phyloP scores from a whole-genome alignment of 1,284 basidiomycete species.

The Malassezia sympodialis region DNA sequence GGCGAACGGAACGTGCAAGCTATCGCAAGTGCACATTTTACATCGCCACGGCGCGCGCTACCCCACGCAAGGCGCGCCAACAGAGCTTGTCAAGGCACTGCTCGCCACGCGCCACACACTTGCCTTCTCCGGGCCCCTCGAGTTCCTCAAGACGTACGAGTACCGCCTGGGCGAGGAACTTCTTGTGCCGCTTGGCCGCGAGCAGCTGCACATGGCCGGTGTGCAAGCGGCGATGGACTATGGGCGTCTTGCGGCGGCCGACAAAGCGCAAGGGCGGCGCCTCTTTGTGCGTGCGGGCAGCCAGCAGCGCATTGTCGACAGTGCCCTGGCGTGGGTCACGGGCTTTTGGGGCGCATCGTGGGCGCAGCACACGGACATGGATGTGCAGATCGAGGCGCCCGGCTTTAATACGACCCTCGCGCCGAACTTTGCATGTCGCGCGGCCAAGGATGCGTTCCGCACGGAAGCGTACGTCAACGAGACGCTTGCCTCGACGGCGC shows the following conservation, averaged over 20 bases:
- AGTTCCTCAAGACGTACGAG: conserved; percentile 34
- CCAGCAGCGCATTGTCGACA: conserved; percentile 44
- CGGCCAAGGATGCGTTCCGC: conserved; percentile 2
- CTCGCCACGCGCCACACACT: conserved; percentile 6
- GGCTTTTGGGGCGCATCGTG: conserved; percentile 31
- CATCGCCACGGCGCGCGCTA: conserved; percentile 45
- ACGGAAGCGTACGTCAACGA: conserved; percentile 23
- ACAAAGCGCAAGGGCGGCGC: conserved; percentile 19
- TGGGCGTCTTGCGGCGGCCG: conserved; percentile 20
- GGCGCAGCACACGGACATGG: conserved; percentile 25
- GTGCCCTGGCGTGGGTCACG: conserved; percentile 29
- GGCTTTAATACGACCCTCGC: conserved; percentile 43
- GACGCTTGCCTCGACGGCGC: conserved; percentile 38
- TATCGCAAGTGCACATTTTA: conserved; percentile 40
- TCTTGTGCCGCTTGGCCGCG: conserved; percentile 36
- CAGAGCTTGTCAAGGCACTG: conserved; percentile 1
- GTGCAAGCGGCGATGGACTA: conserved; percentile 33
- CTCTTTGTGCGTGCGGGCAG: conserved; percentile 41
- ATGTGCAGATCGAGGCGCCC: conserved; percentile 40
- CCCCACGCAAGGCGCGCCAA: conserved; percentile 24
- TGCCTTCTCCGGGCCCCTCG: conserved; percentile 27
- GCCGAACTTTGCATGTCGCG: conserved; percentile 36
- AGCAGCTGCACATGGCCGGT: conserved; percentile 35
- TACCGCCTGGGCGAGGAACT: conserved; percentile 39
- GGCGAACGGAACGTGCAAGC: conserved; percentile 20